Evolutionary conservation across 108 stramenopile genomes (phyloP), one percentile per base, ranked within the genome.

Genomic region (Fragilaria crotonensis): DNA sequence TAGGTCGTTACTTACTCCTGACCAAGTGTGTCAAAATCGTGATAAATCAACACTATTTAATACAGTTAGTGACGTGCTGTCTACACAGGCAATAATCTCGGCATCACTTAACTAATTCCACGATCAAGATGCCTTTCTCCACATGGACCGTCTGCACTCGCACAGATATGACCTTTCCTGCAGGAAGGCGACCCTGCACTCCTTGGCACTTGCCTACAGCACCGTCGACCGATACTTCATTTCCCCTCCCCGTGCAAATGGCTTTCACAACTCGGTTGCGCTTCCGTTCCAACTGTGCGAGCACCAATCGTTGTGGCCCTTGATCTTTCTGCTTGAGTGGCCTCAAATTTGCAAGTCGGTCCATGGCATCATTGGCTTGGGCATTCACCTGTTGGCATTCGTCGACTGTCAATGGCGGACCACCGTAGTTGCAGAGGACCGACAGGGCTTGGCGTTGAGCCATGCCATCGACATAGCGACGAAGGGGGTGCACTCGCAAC

Each of bases 401-500:
- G 7, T 74, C 45, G 25, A 48, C 33, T 14, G 78, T 71, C 63
- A 94, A 33, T 0, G 64, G 63, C n/a, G 67, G 57, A 4, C 79
- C 77, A 21, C 83, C 85, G 62, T 84, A 83, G 0, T 56, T 64
- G 54, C 85, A 87, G 2, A 90, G 62, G 21, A 68, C 80, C 7
- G 93, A 65, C 20, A 94, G 57, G 21, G 77, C 78, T 59, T 94
- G 93, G 11, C 78, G 51, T 60, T 94, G 93, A 17, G 77, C 77
- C 46, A 86, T 44, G 5, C 85, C 89, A 64, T 94, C 89, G 54
- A 94, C 67, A 46, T 84, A 94, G 11, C 86, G 71, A 45, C 93
- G 73, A 31, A 94, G 68, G 33, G 93, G n/a, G 93, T 48, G 83
- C 87, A 46, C 87, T 83, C 2, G 83, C 87, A 1, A 88, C 58